Percentiles rank a stretch among this genome's conserved stretches.
phyloP scores from a whole-genome alignment of 805 yeast species.

The Ogataea ramenticola region DNA sequence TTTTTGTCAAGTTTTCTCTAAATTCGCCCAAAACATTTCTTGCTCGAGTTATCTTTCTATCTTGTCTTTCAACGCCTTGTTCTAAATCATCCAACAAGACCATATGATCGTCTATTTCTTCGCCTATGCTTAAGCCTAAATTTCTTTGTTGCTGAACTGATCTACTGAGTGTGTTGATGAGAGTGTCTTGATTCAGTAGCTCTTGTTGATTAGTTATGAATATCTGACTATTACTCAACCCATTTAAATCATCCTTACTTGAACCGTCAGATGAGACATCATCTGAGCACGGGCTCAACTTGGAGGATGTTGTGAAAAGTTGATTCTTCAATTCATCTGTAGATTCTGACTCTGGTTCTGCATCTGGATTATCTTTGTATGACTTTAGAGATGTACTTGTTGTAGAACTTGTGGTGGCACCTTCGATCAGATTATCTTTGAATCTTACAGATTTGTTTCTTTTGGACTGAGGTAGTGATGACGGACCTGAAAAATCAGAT shows the following conservation, averaged over 20 bases:
- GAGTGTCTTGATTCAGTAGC: constrained; percentile 37
- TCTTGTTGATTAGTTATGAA: constrained; percentile 38
- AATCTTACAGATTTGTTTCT: constrained; percentile 17
- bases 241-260: neutral
- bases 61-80: constrained; percentile 34
- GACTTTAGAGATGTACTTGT: neutral
- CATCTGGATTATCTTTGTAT: constrained; percentile 9
- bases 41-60: constrained; percentile 34
- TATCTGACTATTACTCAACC: constrained; percentile 17
- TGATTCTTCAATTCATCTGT: neutral
- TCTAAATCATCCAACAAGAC: constrained; percentile 44
- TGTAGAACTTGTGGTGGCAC: constrained; percentile 3
- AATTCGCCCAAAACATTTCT: constrained; percentile 31
- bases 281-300: neutral
- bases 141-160: constrained; percentile 38
- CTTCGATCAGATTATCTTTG: constrained; percentile 15
- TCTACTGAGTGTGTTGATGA: constrained; percentile 31
- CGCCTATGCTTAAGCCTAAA: constrained; percentile 38
- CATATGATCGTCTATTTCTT: constrained; percentile 42
- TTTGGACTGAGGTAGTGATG: neutral
- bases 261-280: neutral
- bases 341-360: no score
- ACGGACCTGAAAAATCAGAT: neutral
- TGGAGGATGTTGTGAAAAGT: neutral
- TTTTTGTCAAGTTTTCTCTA: constrained; percentile 34